Conservation (phyloP, 192 early-diverging fungal species). For the Backusella macrospora region DNA sequence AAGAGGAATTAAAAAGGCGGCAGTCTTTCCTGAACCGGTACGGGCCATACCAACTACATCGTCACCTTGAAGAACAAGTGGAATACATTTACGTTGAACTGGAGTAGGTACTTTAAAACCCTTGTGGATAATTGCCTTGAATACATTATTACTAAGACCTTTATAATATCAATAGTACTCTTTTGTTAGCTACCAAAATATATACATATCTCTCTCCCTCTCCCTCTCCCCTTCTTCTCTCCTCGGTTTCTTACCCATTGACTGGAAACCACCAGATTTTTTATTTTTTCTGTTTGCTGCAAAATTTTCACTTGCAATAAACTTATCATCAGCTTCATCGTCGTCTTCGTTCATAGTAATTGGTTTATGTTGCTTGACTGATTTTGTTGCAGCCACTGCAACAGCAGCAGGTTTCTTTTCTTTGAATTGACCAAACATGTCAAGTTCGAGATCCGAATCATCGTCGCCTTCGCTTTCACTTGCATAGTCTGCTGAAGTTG, state of each 20-base stretch:
- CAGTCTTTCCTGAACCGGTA: conserved; percentile 98
- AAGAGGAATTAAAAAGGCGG: conserved; percentile 78
- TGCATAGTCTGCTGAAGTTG: neutral
- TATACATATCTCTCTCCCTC: too few species aligned
- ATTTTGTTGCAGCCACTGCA: conserved; percentile 4
- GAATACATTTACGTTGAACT: conserved; percentile 95
- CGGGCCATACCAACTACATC: conserved; percentile 99
- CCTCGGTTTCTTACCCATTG: conserved; percentile 68
- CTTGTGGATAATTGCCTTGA: conserved; percentile 86
- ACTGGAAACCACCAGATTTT: conserved; percentile 97
- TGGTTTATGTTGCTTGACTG: conserved; percentile 13
- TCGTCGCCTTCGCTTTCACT: conserved; percentile 12
- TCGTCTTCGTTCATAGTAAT: conserved; percentile 18
- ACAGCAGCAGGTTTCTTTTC: neutral
- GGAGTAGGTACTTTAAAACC: conserved; percentile 99
- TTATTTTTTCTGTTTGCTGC: conserved; percentile 88
- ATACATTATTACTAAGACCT: conserved; percentile 81
- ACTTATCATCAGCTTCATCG: conserved; percentile 32
- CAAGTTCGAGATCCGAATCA: conserved; percentile 32
- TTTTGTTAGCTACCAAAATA: neutral
- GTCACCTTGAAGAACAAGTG: conserved; percentile 84
- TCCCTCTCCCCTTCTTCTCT: neutral
- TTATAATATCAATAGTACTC: neutral
- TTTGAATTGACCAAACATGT: conserved; percentile 38
- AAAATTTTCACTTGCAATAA: conserved; percentile 54